These are phyloP conservation scores for Kondoa malvinella DNA, from an alignment of 768 basidiomycete species.

Conservation along the genomic window DNA sequence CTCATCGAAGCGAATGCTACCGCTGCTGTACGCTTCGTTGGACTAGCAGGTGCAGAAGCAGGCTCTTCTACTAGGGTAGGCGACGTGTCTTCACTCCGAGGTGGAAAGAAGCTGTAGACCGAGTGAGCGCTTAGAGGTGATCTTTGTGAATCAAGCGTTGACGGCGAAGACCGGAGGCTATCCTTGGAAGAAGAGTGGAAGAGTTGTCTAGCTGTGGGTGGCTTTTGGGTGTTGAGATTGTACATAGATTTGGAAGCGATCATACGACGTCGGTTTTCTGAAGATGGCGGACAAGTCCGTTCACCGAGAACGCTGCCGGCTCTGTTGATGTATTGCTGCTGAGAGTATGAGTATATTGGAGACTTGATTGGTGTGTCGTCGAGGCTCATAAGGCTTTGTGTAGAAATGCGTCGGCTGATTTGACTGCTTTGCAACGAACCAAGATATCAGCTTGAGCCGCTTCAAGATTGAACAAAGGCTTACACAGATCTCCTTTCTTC, in stretches of 20 bases:
- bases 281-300: background rate
- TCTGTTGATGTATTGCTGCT: background rate
- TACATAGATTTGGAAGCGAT: slow-evolving; percentile 13
- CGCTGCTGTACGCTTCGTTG: background rate
- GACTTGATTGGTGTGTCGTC: slow-evolving; percentile 19
- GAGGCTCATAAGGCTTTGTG: slow-evolving; percentile 4
- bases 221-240: slow-evolving; percentile 11
- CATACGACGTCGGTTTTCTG: slow-evolving; percentile 12
- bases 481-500: slow-evolving; percentile 24
- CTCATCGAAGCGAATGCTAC: background rate
- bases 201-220: background rate
- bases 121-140: background rate
- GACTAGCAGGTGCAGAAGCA: background rate
- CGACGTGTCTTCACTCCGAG: background rate
- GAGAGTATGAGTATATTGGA: slow-evolving; percentile 1
- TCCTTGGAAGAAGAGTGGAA: background rate
- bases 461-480: slow-evolving; percentile 2
- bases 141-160: background rate
- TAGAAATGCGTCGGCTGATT: slow-evolving; percentile 7
- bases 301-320: background rate
- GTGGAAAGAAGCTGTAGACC: background rate
- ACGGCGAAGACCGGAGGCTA: background rate
- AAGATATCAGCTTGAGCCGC: background rate
- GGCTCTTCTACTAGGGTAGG: background rate
- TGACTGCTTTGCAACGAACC: slow-evolving; percentile 6